Percentiles rank a stretch among this genome's conserved stretches.
Evolutionary conservation across 345 rosid species (phyloP).

Genomic region (Lepidium africanum): DNA sequence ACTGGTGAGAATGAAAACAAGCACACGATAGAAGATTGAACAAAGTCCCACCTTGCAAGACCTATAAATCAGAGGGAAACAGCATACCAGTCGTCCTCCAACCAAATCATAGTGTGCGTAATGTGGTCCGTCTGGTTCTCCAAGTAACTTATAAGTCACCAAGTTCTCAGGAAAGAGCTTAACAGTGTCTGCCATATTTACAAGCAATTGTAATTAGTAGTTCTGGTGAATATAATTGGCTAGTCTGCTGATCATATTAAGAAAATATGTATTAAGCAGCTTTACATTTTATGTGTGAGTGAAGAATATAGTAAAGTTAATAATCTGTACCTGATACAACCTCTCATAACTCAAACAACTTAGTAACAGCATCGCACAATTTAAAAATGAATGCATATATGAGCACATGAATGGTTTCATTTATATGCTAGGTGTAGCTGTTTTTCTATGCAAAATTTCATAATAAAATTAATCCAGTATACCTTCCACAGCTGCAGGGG

Average conservation of each 20-base stretch:
- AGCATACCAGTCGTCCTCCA: slow-evolving; percentile 49
- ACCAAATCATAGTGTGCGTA: slow-evolving; percentile 34
- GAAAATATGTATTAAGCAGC: not conserved
- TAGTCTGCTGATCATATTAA: not conserved
- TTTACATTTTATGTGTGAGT: not conserved
- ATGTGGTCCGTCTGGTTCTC: slow-evolving; percentile 58
- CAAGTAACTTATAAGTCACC: slow-evolving; percentile 56
- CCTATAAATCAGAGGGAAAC: not conserved
- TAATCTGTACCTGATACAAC: not conserved
- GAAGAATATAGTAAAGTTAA: not conserved
- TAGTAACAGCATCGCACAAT: not conserved
- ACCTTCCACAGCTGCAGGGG: slow-evolving; percentile 92
- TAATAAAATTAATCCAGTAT: not conserved
- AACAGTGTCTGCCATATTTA: slow-evolving; percentile 52
- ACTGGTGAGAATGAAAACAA: slow-evolving; percentile 3
- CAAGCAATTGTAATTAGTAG: not conserved
- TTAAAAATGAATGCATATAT: not conserved
- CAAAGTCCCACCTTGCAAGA: slow-evolving; percentile 7
- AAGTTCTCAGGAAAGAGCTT: slow-evolving; percentile 56
- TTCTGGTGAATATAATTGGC: not conserved
- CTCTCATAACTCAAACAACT: not conserved
- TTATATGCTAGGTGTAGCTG: not conserved
- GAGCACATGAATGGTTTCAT: not conserved
- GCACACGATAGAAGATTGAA: not conserved
- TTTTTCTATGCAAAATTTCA: slow-evolving; percentile 2